Evolutionary conservation across 306 rosid genomes (phyloP).

Genomic region (Cicer judaicum): DNA sequence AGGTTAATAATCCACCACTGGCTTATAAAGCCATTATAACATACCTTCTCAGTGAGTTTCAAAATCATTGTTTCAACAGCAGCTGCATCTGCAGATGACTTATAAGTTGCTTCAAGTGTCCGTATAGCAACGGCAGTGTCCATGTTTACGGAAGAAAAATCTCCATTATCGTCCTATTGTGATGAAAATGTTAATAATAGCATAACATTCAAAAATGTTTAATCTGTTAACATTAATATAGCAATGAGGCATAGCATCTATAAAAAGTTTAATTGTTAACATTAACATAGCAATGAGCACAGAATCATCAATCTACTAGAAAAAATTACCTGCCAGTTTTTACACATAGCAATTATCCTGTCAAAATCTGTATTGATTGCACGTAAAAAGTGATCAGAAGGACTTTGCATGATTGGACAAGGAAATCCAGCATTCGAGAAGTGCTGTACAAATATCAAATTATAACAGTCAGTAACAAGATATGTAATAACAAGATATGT

Average conservation of each 20-base stretch:
- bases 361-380: conserved; percentile 98
- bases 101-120: conserved; percentile 96
- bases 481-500: conserved; percentile 26
- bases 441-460: conserved; percentile 73
- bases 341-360: conserved; percentile 97
- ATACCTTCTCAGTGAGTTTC: conserved; percentile 88
- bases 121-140: conserved; percentile 99
- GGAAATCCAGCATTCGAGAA: conserved; percentile 99
- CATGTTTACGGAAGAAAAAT: conserved; percentile 95
- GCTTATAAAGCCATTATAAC: not conserved
- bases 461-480: conserved; percentile 40
- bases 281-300: conserved; percentile 20
- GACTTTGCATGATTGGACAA: conserved; percentile 99
- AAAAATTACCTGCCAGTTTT: conserved; percentile 91
- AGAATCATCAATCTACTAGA: conserved; percentile 20
- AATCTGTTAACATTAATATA: conserved; percentile 7
- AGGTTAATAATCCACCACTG: conserved; percentile 13
- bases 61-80: conserved; percentile 89
- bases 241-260: conserved; percentile 5
- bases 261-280: conserved; percentile 11
- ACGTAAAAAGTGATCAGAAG: conserved; percentile 96
- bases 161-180: conserved; percentile 92
- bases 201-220: conserved; percentile 8
- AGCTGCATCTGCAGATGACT: conserved; percentile 93
- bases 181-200: conserved; percentile 38